Base-by-base conservation (phyloP, 176 grass and related monocot genomes). In the Eleusine indica region DNA sequence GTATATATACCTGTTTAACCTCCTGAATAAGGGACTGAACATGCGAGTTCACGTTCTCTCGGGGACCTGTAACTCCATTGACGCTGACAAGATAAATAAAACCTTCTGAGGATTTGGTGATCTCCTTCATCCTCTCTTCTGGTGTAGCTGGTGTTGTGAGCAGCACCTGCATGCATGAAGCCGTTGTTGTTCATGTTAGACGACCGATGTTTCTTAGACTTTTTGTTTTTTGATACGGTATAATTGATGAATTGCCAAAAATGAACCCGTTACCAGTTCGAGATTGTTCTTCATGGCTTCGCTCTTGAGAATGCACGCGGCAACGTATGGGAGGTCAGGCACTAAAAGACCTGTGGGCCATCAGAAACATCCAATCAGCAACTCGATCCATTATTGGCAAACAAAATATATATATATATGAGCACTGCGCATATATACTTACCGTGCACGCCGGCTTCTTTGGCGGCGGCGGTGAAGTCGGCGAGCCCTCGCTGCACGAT, bases 1-100 rank as follows among this genome's bases (percentile, higher is more conserved):
- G 25, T 52, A 48, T 6, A 40, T 25, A 25, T 25, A 83, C 86
- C 64, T 97, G 57, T 65, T 94, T 97, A 69, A 97, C 88, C 25
- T 97, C 85, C 42, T 80, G 68, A 32, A 97, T 86, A 43, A 94
- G 94, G 66, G 88, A 84, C 75, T 94, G 65, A 4, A 97, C 92
- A 53, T 77, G 83, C 0, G 79, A 43, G 82, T 82, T 92, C 60
- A 97, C 94, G 67, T 74, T 80, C 73, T 68, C 18, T 6, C 90
- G 88, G 30, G 90, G 68, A 64, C 94, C 94, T 48, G 94, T 94
- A 22, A 97, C 94, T 72, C 94, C 94, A 30, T 85, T 82, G 21
- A 76, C 87, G 25, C 88, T 94, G 71, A 94, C 94, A 18, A 97
- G 90, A 35, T 97, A 97, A 21, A 94, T 6, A 75, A 92, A 97